Evolutionary conservation across 2,329 filamentous ascomycete genomes (phyloP).

Genomic region (Ophiocordyceps camponoti-leonardi): DNA sequence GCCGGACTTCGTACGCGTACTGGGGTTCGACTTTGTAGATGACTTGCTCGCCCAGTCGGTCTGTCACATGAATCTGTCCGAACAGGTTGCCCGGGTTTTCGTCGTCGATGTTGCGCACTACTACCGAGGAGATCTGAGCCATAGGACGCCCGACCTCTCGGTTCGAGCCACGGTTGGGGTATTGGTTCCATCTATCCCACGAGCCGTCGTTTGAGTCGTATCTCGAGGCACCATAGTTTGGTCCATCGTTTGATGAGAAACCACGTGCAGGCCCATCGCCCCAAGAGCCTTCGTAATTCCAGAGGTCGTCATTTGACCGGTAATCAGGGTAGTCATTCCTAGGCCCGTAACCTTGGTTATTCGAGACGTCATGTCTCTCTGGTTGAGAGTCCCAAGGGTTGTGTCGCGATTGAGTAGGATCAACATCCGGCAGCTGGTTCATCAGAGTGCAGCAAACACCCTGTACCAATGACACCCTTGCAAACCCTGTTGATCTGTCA

Average conservation of each 20-base stretch:
- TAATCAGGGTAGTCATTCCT: neutral
- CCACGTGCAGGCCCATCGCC: neutral
- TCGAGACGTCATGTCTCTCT: neutral
- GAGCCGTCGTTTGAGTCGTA: neutral
- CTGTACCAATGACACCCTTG: neutral
- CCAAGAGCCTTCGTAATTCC: neutral
- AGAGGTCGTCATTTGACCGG: neutral
- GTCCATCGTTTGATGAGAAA: neutral
- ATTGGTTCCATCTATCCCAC: neutral
- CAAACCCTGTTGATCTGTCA: neutral
- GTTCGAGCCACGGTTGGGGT: neutral
- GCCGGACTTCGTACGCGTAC: neutral
- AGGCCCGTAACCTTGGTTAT: neutral
- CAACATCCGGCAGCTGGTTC: neutral
- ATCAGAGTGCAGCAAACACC: neutral
- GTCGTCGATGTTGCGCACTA: neutral
- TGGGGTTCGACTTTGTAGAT: neutral
- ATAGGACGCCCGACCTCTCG: neutral
- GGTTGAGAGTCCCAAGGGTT: neutral
- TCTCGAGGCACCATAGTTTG: no score
- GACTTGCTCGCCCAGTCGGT: neutral
- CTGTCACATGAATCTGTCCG: neutral
- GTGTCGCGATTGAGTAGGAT: neutral
- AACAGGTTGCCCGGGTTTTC: neutral
- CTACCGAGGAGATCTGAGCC: neutral